phyloP scores from a whole-genome alignment of 108 stramenopile species.

The Mediolabrus comicus region DNA sequence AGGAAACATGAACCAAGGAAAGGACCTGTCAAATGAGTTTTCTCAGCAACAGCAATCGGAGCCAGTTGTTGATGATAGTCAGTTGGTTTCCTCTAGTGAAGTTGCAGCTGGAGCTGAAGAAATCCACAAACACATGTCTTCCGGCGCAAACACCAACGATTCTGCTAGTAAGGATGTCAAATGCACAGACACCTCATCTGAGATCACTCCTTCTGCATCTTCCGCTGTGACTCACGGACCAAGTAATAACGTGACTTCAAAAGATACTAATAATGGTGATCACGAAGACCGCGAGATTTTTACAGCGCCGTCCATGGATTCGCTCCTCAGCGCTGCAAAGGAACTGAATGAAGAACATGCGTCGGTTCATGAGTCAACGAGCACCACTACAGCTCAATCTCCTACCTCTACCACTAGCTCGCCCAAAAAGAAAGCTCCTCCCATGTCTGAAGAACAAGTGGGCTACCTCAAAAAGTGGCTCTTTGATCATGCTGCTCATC shows the following conservation, averaged over 20 bases:
- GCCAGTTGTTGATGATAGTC: not conserved
- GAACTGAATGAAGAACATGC: not conserved
- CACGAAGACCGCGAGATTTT: not conserved
- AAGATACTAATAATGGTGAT: not conserved
- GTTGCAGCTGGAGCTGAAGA: not conserved
- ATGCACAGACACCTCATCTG: not conserved
- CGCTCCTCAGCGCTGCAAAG: not conserved
- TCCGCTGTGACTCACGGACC: not conserved
- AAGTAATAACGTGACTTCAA: not conserved
- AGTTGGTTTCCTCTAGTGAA: not conserved
- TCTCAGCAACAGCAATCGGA: not conserved
- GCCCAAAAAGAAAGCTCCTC: slow-evolving; percentile 26
- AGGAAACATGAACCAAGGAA: not conserved
- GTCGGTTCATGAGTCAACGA: not conserved
- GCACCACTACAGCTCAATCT: not conserved
- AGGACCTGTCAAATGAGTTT: not conserved
- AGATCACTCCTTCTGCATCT: not conserved
- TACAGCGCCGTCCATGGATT: not conserved
- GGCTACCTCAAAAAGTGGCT: slow-evolving; percentile 41
- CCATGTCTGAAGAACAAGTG: slow-evolving; percentile 19
- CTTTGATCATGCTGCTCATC: slow-evolving; percentile 38
- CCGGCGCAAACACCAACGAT: not conserved
- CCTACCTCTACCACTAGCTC: not conserved
- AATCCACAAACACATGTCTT: not conserved
- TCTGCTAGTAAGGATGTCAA: not conserved